Evolutionary conservation across 768 basidiomycete genomes (phyloP).

Genomic region (Serpula lacrymans): DNA sequence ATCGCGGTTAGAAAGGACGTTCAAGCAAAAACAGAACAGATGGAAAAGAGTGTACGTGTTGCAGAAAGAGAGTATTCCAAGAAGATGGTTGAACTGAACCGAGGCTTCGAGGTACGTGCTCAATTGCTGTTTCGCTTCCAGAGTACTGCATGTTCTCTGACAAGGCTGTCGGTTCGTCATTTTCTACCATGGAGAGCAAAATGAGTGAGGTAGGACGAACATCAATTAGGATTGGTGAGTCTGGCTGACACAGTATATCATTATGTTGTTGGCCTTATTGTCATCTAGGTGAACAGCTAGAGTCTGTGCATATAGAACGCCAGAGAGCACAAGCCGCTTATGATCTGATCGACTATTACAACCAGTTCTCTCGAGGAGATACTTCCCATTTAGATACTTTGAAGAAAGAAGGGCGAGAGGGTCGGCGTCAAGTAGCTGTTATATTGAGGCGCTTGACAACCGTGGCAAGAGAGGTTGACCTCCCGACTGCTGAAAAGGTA

Average conservation of each 20-base stretch:
- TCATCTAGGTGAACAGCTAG: constrained; percentile 83
- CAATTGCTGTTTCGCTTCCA: neutral
- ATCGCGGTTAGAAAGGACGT: constrained; percentile 88
- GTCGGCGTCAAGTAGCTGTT: constrained; percentile 84
- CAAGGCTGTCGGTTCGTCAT: constrained; percentile 84
- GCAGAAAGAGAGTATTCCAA: constrained; percentile 93
- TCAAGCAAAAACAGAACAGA: constrained; percentile 83
- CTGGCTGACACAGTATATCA: neutral
- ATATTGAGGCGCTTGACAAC: constrained; percentile 80
- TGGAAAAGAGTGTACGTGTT: constrained; percentile 86
- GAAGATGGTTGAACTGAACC: constrained; percentile 89
- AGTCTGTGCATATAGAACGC: constrained; percentile 88
- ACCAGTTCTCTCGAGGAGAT: constrained; percentile 83
- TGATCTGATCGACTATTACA: constrained; percentile 91
- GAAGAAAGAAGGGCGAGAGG: constrained; percentile 86
- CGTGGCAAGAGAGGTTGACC: constrained; percentile 91
- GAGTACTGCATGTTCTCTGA: neutral
- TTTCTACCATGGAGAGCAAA: constrained; percentile 83
- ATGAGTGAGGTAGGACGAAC: constrained; percentile 94
- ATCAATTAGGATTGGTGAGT: constrained; percentile 86
- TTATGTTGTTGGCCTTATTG: constrained; percentile 7
- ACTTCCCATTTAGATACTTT: constrained; percentile 69
- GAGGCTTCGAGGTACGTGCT: constrained; percentile 81
- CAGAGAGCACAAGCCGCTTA: constrained; percentile 93
- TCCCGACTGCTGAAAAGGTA: constrained; percentile 80